Evolutionary conservation across 2,329 filamentous ascomycete genomes (phyloP), one percentile per base, ranked within the genome.

Genomic region (Penicillium sp.): DNA sequence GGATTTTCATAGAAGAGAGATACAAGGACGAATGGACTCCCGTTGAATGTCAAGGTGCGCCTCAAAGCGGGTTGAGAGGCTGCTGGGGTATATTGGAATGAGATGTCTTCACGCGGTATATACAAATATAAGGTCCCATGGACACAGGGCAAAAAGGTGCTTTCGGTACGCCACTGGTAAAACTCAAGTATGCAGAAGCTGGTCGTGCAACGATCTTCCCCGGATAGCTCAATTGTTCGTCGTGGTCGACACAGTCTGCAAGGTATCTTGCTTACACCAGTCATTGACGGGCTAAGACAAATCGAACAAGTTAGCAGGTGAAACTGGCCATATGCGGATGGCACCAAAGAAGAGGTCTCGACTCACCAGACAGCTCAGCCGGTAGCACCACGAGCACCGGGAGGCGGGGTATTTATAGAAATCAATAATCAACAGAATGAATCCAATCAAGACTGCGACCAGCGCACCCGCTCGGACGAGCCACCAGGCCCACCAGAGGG

Each of bases 401-500:
- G 82, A 82, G 34, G 63, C 59, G 50, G 80, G 79, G 66, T 85
- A 84, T 54, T 80, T 80, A 71, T 97, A 97, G 66, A 98, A 98
- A 72, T 96, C 93, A 65, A 90, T 83, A 51, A 97, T 69, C 45
- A 98, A 75, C 39, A 96, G 73, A 52, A 95, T 86, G 66, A 97
- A 96, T 1, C 85, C 85, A 36, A 95, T 79, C 33, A 95, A 76
- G 32, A 90, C 86, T n/a, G 83, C 79, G 6, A 95, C 79, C 44
- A 98, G 73, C 25, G 86, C 84, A 0, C 79, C 88, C 1, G 80
- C 87, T 13, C 93, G 81, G 27, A 97, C 78, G 24, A 95, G 70
- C 91, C 91, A 97, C 93, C 93, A 98, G 5, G 75, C 86, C 93
- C 93, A 98, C 93, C 93, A 98, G 6, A 95, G 76, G 24, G 87